A percentile compares a stretch with the other conserved stretches of the same genome.
Evolutionary conservation across 441 rosid genomes (phyloP).

Genomic region (Dalechampia spathulata): DNA sequence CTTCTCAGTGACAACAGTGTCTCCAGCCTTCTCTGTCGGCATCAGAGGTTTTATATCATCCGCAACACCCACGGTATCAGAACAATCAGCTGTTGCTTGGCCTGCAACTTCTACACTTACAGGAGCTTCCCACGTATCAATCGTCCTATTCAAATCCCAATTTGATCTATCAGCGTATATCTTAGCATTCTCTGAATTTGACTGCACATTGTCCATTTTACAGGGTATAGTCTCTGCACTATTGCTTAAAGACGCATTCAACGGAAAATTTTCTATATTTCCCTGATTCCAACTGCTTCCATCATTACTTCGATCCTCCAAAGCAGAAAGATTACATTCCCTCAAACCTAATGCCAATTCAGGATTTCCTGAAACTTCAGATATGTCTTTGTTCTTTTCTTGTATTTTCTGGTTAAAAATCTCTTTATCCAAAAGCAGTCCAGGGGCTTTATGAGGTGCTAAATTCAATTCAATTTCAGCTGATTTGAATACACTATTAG

Average conservation of each 20-base stretch:
- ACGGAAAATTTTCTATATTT: slow-evolving; percentile 29
- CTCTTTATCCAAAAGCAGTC: slow-evolving; percentile 17
- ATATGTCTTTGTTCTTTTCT: slow-evolving; percentile 16
- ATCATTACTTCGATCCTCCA: slow-evolving; percentile 19
- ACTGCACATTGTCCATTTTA: slow-evolving; percentile 20
- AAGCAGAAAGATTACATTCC: slow-evolving; percentile 16
- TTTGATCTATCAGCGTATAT: slow-evolving; percentile 42
- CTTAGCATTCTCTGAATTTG: slow-evolving; percentile 19
- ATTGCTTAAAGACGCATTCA: slow-evolving; percentile 48
- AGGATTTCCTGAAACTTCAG: slow-evolving; percentile 18
- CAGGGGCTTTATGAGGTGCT: slow-evolving; percentile 20
- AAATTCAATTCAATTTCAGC: slow-evolving; percentile 29
- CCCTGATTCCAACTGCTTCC: slow-evolving; percentile 21
- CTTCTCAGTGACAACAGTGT: slow-evolving; percentile 20
- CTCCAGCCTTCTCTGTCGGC: slow-evolving; percentile 15
- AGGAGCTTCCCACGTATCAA: slow-evolving; percentile 76
- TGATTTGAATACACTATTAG: not conserved
- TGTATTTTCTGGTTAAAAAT: slow-evolving; percentile 15
- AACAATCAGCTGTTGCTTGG: slow-evolving; percentile 21
- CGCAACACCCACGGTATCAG: slow-evolving; percentile 15
- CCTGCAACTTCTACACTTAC: slow-evolving; percentile 22
- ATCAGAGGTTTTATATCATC: slow-evolving; percentile 27
- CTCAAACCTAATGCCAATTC: slow-evolving; percentile 31
- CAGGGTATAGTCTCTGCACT: slow-evolving; percentile 23
- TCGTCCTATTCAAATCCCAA: slow-evolving; percentile 85